A percentile compares a stretch with the other conserved stretches of the same genome.
phyloP scores from a whole-genome alignment of 2,329 filamentous ascomycete genomes.

The Albifimbria verrucaria region DNA sequence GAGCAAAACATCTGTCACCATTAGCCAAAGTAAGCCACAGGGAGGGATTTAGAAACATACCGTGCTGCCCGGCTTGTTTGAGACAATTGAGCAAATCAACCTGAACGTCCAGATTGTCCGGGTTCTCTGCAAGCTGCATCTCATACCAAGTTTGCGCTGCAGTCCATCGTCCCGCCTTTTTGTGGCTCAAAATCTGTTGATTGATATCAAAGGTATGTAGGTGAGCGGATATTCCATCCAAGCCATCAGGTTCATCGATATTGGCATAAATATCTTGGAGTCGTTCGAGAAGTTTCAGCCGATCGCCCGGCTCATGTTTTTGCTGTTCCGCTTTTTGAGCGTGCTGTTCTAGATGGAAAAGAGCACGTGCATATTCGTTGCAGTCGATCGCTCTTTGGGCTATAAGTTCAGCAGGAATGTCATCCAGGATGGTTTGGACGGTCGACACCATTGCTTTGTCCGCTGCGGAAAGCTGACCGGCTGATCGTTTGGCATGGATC shows the following conservation, averaged over 20 bases:
- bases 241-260: conserved; percentile 95
- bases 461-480: conserved; percentile 22
- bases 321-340: conserved; percentile 53
- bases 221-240: conserved; percentile 90
- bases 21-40: conserved; percentile 12
- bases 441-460: conserved; percentile 48
- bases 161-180: conserved; percentile 89
- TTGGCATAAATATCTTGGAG: conserved; percentile 94
- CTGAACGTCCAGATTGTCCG: conserved; percentile 73
- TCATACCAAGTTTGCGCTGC: conserved; percentile 98
- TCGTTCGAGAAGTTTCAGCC: conserved; percentile 68
- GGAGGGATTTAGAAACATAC: conserved; percentile 56
- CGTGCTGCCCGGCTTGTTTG: conserved; percentile 92
- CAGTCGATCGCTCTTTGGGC: conserved; percentile 88
- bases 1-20: conserved; percentile 67
- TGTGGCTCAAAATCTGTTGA: conserved; percentile 88
- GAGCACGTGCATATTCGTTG: conserved; percentile 83
- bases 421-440: conserved; percentile 49
- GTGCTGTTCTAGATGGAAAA: conserved; percentile 94
- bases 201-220: conserved; percentile 85
- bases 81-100: conserved; percentile 82
- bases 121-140: conserved; percentile 76
- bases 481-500: conserved; percentile 67
- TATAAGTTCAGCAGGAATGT: conserved; percentile 70
- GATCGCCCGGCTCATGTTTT: conserved; percentile 46